Base-by-base conservation (phyloP, 164 flowering plant genomes). In the Magnolia kwangsiensis region DNA sequence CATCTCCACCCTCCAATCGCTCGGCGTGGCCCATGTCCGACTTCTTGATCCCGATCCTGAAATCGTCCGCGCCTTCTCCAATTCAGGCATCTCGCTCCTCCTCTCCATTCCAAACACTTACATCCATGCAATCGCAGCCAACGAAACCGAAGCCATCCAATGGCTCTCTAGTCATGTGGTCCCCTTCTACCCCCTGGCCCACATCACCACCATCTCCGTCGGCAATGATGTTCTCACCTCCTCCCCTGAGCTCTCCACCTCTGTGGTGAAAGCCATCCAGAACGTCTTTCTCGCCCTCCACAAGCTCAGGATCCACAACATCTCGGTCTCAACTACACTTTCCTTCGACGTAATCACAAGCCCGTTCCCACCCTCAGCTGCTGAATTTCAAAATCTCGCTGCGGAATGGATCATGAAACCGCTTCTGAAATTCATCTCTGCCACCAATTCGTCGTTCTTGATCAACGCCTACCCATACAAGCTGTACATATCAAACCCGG, bases 311-410 rank as follows among this genome's bases (percentile, higher is more conserved):
- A 86, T 95, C 24, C 76, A 69, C n/a, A 77, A 79, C 45, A 85
- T 95, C 79, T 58, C 87, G 0, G 90, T 95, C 72, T 92, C 98
- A 50, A 89, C 97, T n/a, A 86, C 94, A 1, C 87, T 88, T 85
- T 86, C 97, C 19, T 89, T 93, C 86, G 59, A 83, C 75, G 74
- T 83, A 37, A 79, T 93, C 79, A 78, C 89, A 59, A 78, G 86
- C 29, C 31, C 91, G 20, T 91, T 92, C 69, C 95, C 97, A 0
- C 98, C 98, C 0, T 91, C 96, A 1, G 21, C 88, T 0, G 95
- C 97, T 3, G 74, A 77, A 61, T 93, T 95, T 72, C 87, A 81
- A 45, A 84, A 83, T 16, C 87, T 91, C 5, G 69, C 67, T 11
- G 50, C 78, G 0, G 81, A 77, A 1, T 29, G 80, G 8, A 9